These are phyloP conservation scores for Chytriomyces confervae DNA, from an alignment of 192 early-diverging fungal species.

Conservation along the genomic window DNA sequence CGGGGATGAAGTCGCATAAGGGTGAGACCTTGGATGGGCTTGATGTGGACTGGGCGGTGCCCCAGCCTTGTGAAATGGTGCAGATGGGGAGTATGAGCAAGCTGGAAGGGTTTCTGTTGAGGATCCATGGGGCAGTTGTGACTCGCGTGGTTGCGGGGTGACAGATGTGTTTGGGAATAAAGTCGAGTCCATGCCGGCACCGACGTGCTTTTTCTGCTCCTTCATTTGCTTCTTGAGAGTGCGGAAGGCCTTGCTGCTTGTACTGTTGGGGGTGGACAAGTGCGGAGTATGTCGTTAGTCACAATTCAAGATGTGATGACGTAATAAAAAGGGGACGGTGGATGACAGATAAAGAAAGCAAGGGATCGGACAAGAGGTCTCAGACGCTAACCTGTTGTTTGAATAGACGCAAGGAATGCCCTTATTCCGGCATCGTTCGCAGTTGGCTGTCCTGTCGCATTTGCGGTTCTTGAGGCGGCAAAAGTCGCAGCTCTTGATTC, in stretches of 20 bases:
- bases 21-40: too few species aligned
- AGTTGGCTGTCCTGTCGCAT: neutral
- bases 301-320: neutral
- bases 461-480: neutral
- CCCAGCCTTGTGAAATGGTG: too few species aligned
- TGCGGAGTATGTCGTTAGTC: neutral
- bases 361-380: neutral
- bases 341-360: neutral
- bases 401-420: neutral
- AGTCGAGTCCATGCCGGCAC: neutral
- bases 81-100: too few species aligned
- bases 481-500: neutral
- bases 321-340: neutral
- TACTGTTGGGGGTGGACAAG: too few species aligned
- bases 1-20: too few species aligned
- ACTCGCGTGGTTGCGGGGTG: neutral
- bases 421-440: constrained; percentile 1
- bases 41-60: too few species aligned
- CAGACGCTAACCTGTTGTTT: neutral
- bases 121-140: neutral
- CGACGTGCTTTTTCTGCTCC: neutral
- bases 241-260: too few species aligned
- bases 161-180: neutral
- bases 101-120: too few species aligned
- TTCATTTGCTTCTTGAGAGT: too few species aligned